These are phyloP conservation scores for Microstroma glucosiphilum DNA, from an alignment of 1,284 basidiomycete species.

Conservation along the genomic window DNA sequence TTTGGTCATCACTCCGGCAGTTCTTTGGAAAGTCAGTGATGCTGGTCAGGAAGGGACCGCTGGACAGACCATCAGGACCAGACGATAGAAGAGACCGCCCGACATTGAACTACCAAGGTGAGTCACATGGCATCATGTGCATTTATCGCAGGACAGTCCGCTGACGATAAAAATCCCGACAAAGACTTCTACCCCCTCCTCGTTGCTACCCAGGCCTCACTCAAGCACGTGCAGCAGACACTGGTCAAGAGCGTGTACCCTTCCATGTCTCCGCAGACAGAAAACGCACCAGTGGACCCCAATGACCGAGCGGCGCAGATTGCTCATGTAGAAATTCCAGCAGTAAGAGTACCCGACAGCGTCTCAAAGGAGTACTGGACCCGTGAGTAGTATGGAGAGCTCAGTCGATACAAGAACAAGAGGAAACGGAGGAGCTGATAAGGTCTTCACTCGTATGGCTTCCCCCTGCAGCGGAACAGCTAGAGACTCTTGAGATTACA, in stretches of 20 bases:
- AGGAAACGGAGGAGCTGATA: not conserved
- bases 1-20: not conserved
- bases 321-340: not conserved
- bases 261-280: not conserved
- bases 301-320: not conserved
- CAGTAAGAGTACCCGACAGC: not conserved
- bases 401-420: too few species aligned
- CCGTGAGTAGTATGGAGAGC: not conserved
- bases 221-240: conserved; percentile 33
- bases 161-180: too few species aligned
- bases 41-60: conserved; percentile 36
- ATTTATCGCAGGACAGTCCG: too few species aligned
- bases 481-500: conserved; percentile 26
- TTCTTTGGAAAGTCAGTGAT: conserved; percentile 40
- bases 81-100: conserved; percentile 23
- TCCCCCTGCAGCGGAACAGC: conserved; percentile 19
- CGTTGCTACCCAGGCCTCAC: conserved; percentile 27
- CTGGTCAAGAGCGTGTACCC: conserved; percentile 15
- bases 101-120: conserved; percentile 20
- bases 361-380: not conserved
- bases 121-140: not conserved
- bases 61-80: conserved; percentile 21
- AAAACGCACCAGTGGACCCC: not conserved
- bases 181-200: conserved; percentile 39
- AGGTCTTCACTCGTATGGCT: not conserved